phyloP scores from a whole-genome alignment of 2,329 filamentous ascomycete genomes.

The Drechslerella dactyloides region DNA sequence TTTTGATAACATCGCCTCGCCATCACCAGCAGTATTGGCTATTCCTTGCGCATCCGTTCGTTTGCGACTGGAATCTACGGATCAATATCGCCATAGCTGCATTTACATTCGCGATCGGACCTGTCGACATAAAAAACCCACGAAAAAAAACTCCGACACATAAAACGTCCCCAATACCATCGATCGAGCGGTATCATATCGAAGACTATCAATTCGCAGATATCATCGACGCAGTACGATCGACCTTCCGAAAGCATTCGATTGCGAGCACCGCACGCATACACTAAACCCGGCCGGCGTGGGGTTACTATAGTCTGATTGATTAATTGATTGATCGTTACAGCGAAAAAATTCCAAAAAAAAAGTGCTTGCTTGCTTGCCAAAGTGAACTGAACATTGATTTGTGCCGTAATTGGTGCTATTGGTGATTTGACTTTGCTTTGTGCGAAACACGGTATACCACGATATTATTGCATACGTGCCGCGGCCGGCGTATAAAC shows the following conservation, averaged over 20 bases:
- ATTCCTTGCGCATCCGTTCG: no score
- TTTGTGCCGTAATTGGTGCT: conserved; percentile 52
- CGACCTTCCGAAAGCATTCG: conserved; percentile 2
- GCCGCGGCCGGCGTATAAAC: no score
- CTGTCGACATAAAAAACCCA: no score
- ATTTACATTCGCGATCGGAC: no score
- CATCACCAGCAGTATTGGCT: neutral
- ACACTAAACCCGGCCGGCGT: neutral
- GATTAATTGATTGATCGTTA: conserved; percentile 21
- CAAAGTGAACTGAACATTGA: conserved; percentile 52
- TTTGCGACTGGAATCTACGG: conserved; percentile 10
- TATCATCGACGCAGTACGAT: neutral
- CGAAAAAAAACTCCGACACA: no score
- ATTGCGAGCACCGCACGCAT: conserved; percentile 2
- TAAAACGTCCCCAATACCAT: no score
- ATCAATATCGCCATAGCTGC: no score
- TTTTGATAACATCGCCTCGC: neutral
- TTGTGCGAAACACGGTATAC: conserved; percentile 48
- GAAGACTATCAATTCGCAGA: no score
- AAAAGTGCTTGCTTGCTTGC: conserved; percentile 18
- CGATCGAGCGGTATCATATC: no score
- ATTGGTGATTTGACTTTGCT: conserved; percentile 52
- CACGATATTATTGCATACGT: no score
- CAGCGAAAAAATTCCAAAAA: no score
- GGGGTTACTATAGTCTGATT: conserved; percentile 46